Evolutionary conservation across 2,329 filamentous ascomycete genomes (phyloP).

Genomic region (Nakataea oryzae): DNA sequence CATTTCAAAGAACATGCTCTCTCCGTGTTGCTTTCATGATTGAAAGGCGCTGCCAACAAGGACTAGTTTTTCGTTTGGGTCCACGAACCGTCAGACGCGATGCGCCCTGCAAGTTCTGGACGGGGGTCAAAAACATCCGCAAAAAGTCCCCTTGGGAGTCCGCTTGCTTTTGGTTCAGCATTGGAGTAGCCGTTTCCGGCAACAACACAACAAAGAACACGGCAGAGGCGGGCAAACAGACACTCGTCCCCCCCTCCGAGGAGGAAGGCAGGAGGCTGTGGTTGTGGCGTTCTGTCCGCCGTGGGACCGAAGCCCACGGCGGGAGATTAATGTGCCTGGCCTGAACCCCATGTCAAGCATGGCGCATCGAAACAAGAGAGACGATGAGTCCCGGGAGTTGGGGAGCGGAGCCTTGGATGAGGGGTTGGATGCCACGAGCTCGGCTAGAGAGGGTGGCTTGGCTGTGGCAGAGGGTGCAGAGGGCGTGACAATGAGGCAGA

Average conservation of each 20-base stretch:
- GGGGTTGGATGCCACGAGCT: constrained; percentile 12
- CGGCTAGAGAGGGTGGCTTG: constrained; percentile 8
- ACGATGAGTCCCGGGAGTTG: constrained; percentile 18
- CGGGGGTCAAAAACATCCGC: constrained; percentile 87
- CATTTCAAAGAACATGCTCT: constrained; percentile 34
- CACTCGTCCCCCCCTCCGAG: not conserved
- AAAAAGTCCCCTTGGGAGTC: constrained; percentile 49
- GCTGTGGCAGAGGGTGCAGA: constrained; percentile 25
- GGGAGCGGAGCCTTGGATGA: constrained; percentile 11
- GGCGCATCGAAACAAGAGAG: constrained; percentile 27
- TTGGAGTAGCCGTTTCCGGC: not conserved
- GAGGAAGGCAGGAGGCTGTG: not conserved
- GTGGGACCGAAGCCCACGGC: constrained; percentile 30
- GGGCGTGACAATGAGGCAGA: constrained; percentile 28
- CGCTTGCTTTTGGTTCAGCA: not conserved
- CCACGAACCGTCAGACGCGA: constrained; percentile 7
- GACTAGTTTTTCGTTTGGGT: constrained; percentile 78
- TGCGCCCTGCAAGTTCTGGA: constrained; percentile 15
- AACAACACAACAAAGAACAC: not conserved
- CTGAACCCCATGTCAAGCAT: constrained; percentile 33
- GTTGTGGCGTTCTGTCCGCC: constrained; percentile 36
- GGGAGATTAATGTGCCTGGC: constrained; percentile 47
- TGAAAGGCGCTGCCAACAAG: constrained; percentile 69
- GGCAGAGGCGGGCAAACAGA: not conserved
- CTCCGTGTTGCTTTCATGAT: constrained; percentile 49